These are phyloP conservation scores for Xylaria sp. DNA, from an alignment of 2,329 filamentous ascomycete species.

Conservation along the genomic window DNA sequence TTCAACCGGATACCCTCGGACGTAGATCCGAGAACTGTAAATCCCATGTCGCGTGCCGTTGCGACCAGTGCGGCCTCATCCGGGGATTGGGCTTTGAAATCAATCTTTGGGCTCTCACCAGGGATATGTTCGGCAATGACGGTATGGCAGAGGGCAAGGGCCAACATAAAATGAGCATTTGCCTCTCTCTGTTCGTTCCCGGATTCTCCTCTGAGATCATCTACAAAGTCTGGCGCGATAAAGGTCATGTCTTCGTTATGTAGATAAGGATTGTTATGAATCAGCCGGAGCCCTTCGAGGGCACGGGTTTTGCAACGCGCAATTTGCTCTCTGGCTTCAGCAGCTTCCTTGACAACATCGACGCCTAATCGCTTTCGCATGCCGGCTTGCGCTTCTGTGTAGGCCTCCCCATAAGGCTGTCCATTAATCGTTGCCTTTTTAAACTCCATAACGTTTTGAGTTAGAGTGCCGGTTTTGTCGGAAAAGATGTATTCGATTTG, in stretches of 20 bases:
- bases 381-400: conserved; percentile 94
- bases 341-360: conserved; percentile 81
- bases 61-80: conserved; percentile 94
- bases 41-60: conserved; percentile 93
- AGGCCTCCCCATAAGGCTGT: conserved; percentile 95
- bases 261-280: conserved; percentile 90
- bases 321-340: conserved; percentile 76
- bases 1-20: conserved; percentile 85
- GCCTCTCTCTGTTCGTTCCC: conserved; percentile 77
- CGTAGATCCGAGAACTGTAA: conserved; percentile 83
- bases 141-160: conserved; percentile 92
- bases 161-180: conserved; percentile 91
- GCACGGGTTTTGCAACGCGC: conserved; percentile 76
- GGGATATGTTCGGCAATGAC: conserved; percentile 90
- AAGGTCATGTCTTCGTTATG: conserved; percentile 91
- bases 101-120: conserved; percentile 87
- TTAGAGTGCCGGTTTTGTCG: conserved; percentile 89
- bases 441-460: conserved; percentile 97
- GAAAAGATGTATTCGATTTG: conserved; percentile 99
- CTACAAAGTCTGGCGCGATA: conserved; percentile 85
- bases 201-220: conserved; percentile 78
- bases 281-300: conserved; percentile 71
- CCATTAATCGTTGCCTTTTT: conserved; percentile 98
- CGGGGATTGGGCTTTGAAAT: conserved; percentile 96
- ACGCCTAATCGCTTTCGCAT: conserved; percentile 93